Evolutionary conservation across 257 asterid species (phyloP), one percentile per base, ranked within the genome.

Genomic region (Solanum chmielewskii): DNA sequence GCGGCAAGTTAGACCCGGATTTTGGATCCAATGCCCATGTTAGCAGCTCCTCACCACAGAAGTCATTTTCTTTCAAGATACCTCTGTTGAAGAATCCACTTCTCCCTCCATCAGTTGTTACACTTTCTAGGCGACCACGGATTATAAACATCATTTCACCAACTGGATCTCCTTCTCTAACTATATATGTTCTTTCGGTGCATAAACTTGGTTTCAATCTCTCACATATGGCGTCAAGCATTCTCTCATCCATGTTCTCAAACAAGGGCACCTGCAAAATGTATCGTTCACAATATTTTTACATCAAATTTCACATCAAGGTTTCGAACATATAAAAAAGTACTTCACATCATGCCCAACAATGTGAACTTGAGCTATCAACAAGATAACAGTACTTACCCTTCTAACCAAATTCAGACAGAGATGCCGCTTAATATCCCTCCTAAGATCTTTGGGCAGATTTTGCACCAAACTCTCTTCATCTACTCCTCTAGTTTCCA

Each of bases 11-110:
- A 13, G 98, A 86, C 35, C 92, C 98, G 0, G 99, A 86, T 90
- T 96, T 96, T 4, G 98, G 99, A 83, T 97, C 99, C 85, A 97
- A 90, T 41, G 99, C 99, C 99, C 99, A 97, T 42, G 99, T 97
- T 70, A 97, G 96, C 68, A 97, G 97, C 92, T 97, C 99, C 92
- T 97, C 99, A 2, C 99, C 99, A 37, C 99, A 97, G 89, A 97
- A 97, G 68, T 95, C 99, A 2, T 95, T 95, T 89, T 94, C 98
- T 85, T 93, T 94, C 13, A 97, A 91, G 76, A 92, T 68, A 33
- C 99, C 99, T 6, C 97, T 92, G 86, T 97, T 97, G 92, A 94
- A 96, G 92, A 97, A 97, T 45, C 99, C 99, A 27, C 98, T 95
- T 88, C 99, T 89, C 68, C 99, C 99, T 44, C 99, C 99, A 78